phyloP scores from a whole-genome alignment of 805 yeast species.

The Saccharomycodes ludwigii region DNA sequence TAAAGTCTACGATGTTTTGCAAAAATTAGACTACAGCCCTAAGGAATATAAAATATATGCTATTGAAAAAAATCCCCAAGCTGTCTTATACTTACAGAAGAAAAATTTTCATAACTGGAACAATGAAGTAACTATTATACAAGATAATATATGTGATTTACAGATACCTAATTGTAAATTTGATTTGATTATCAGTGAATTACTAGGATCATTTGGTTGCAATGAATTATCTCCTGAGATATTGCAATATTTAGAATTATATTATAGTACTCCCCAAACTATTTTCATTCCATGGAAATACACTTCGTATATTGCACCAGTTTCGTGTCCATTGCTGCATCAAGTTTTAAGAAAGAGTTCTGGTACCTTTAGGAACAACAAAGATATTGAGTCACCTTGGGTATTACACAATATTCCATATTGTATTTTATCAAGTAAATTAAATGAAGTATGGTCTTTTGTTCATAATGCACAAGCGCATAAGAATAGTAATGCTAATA shows the following conservation, averaged over 20 bases:
- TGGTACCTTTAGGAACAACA: slow-evolving; percentile 2
- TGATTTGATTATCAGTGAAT: slow-evolving; percentile 63
- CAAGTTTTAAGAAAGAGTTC: slow-evolving; percentile 17
- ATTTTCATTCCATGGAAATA: slow-evolving; percentile 52
- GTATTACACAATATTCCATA: slow-evolving; percentile 31
- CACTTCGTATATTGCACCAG: slow-evolving; percentile 53
- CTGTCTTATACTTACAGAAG: slow-evolving; percentile 36
- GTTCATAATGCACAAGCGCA: slow-evolving; percentile 24
- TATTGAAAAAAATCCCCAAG: slow-evolving; percentile 61
- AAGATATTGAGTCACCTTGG: slow-evolving; percentile 30
- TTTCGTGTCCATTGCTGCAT: slow-evolving; percentile 43
- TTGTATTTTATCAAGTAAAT: slow-evolving; percentile 32
- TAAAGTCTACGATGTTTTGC: slow-evolving; percentile 32
- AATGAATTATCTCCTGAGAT: slow-evolving; percentile 87
- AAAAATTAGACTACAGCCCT: slow-evolving; percentile 15
- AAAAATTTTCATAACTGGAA: slow-evolving; percentile 44
- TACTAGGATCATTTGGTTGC: slow-evolving; percentile 86
- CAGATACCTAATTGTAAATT: slow-evolving; percentile 18
- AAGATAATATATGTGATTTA: slow-evolving; percentile 35
- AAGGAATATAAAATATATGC: slow-evolving; percentile 33
- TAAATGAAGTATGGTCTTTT: slow-evolving; percentile 50
- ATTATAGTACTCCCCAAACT: slow-evolving; percentile 31
- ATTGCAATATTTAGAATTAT: slow-evolving; percentile 30
- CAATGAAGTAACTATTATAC: slow-evolving; percentile 35
- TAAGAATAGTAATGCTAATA: slow-evolving; percentile 4